phyloP scores from a whole-genome alignment of 768 basidiomycete species.

The Russula lepida region DNA sequence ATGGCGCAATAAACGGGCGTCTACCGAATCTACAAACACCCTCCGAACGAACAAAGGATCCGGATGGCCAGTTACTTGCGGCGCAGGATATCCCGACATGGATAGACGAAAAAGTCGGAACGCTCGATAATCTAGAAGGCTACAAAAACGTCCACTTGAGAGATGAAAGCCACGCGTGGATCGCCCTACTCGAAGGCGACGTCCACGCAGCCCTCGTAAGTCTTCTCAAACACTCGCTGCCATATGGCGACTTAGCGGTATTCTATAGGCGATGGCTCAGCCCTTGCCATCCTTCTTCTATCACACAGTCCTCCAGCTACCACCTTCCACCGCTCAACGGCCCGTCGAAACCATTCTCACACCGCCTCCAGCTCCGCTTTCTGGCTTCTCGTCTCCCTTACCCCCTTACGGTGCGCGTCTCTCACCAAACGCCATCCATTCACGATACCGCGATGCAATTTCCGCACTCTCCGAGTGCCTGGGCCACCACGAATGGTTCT shows the following conservation, averaged over 20 bases:
- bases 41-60: slow-evolving; percentile 25
- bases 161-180: slow-evolving; percentile 79
- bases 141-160: slow-evolving; percentile 50
- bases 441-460: slow-evolving; percentile 64
- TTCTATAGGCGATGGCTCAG: slow-evolving; percentile 49
- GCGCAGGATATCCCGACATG: slow-evolving; percentile 65
- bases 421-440: slow-evolving; percentile 40
- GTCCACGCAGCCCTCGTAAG: slow-evolving; percentile 69
- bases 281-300: slow-evolving; percentile 37
- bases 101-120: slow-evolving; percentile 48
- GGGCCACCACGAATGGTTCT: slow-evolving; percentile 73
- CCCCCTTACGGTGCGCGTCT: slow-evolving; percentile 55
- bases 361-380: slow-evolving; percentile 62
- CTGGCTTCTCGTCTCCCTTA: slow-evolving; percentile 56
- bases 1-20: slow-evolving; percentile 59
- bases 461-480: slow-evolving; percentile 65
- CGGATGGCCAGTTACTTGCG: slow-evolving; percentile 46
- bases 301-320: slow-evolving; percentile 33
- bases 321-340: slow-evolving; percentile 28
- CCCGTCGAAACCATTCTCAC: slow-evolving; percentile 43
- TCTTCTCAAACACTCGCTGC: slow-evolving; percentile 5
- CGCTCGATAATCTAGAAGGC: slow-evolving; percentile 49
- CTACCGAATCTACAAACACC: slow-evolving; percentile 69
- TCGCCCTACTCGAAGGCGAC: slow-evolving; percentile 64
- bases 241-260: too few species aligned